These are phyloP conservation scores for Phytophthora hybrid DNA, from an alignment of 352 stramenopile species.

Conservation along the genomic window DNA sequence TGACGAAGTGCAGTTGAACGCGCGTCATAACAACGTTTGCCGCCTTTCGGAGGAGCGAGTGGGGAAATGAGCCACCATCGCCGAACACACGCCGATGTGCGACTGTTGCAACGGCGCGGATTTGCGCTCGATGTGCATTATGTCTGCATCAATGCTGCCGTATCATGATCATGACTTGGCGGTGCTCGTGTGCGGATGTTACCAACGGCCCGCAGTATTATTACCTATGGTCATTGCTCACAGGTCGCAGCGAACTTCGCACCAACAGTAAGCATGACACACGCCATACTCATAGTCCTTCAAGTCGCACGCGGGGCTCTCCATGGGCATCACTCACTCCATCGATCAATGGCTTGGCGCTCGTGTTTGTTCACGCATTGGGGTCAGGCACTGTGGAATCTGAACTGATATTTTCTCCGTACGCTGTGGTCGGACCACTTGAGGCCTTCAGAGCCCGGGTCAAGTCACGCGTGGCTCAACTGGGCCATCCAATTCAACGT, in stretches of 20 bases:
- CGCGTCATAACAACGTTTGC: neutral
- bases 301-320: conserved; percentile 11
- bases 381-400: conserved; percentile 3
- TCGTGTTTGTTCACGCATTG: conserved; percentile 1
- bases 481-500: conserved; percentile 8
- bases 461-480: neutral
- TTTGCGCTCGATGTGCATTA: neutral
- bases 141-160: neutral
- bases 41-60: conserved; percentile 3
- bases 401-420: conserved; percentile 12
- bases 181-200: conserved; percentile 3
- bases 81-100: conserved; percentile 7
- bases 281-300: conserved; percentile 10
- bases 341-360: conserved; percentile 1
- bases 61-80: conserved; percentile 2
- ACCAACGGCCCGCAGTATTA: neutral
- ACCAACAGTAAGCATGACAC: conserved; percentile 1
- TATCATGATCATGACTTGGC: neutral
- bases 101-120: neutral
- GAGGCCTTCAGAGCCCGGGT: conserved; percentile 6
- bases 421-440: conserved; percentile 25
- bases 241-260: conserved; percentile 3
- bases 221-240: conserved; percentile 22
- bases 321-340: conserved; percentile 7
- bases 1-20: neutral